A percentile compares a stretch with the other conserved stretches of the same genome.
phyloP scores from a whole-genome alignment of 2,329 filamentous ascomycete species.

The Fusarium succisae region DNA sequence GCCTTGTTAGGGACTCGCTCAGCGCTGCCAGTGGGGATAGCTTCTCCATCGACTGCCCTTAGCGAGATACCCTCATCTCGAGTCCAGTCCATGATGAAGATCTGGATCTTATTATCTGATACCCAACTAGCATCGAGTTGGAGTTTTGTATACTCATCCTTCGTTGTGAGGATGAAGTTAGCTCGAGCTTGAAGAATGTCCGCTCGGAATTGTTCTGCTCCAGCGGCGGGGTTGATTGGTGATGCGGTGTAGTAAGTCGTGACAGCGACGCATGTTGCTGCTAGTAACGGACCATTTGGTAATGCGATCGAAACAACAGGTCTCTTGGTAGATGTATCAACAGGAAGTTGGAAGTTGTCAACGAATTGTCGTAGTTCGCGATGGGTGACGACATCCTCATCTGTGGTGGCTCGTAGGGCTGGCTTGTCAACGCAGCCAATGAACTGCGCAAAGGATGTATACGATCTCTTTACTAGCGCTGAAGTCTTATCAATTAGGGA shows the following conservation, averaged over 20 bases:
- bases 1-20: not conserved
- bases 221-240: conserved; percentile 7
- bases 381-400: not conserved
- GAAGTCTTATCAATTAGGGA: not conserved
- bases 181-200: conserved; percentile 6
- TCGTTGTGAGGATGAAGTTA: not conserved
- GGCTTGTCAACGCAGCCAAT: not conserved
- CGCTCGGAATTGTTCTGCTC: conserved; percentile 2
- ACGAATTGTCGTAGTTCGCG: not conserved
- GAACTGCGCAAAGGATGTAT: conserved; percentile 3
- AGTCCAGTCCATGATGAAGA: not conserved
- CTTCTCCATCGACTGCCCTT: not conserved
- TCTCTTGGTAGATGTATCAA: fast-evolving
- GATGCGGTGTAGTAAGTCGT: conserved; percentile 11
- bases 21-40: not conserved
- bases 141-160: not conserved
- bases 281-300: not conserved
- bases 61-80: not conserved
- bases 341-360: not conserved
- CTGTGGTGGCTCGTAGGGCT: not conserved
- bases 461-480: not conserved
- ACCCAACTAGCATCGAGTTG: not conserved
- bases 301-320: not conserved
- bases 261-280: conserved; percentile 6
- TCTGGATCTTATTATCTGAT: not conserved